Conservation (phyloP, 495 filamentous ascomycete genomes). For the Hypoxylon crocopeplum region DNA sequence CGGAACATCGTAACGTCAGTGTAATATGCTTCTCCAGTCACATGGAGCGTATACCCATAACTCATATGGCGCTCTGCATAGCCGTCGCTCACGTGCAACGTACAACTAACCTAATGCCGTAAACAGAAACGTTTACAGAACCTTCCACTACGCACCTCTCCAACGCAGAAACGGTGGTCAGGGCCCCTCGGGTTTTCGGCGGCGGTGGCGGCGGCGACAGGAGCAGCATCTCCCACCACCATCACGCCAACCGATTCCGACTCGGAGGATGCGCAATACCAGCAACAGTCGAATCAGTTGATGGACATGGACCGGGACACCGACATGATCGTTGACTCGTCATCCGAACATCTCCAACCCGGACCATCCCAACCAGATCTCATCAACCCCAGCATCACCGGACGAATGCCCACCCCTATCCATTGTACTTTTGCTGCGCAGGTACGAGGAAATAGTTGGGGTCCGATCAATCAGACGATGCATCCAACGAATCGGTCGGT, state of each 20-base stretch:
- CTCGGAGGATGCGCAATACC: slow-evolving; percentile 42
- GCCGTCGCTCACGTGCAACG: not conserved
- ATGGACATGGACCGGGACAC: slow-evolving; percentile 58
- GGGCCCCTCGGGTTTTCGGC: slow-evolving; percentile 43
- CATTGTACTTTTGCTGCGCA: slow-evolving; percentile 56
- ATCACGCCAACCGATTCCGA: slow-evolving; percentile 47
- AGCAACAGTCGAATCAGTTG: slow-evolving; percentile 24
- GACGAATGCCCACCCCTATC: slow-evolving; percentile 63
- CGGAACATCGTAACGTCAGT: slow-evolving; percentile 57
- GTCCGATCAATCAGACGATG: slow-evolving; percentile 29
- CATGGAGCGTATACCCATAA: too few species aligned
- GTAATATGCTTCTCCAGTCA: too few species aligned
- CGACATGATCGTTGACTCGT: slow-evolving; percentile 55
- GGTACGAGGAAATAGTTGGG: slow-evolving; percentile 53
- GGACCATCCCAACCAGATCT: slow-evolving; percentile 37
- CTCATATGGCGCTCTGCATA: not conserved
- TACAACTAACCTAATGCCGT: slow-evolving; percentile 4
- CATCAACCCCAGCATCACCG: slow-evolving; percentile 39
- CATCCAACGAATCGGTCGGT: slow-evolving; percentile 31
- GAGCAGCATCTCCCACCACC: slow-evolving; percentile 28
- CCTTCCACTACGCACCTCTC: slow-evolving; percentile 52
- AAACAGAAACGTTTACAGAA: slow-evolving; percentile 56
- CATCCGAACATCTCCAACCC: slow-evolving; percentile 43
- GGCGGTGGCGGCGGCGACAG: slow-evolving; percentile 24
- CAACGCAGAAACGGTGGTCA: slow-evolving; percentile 48